Conservation (phyloP, 768 basidiomycete genomes). For the Plicaturopsis crispa region DNA sequence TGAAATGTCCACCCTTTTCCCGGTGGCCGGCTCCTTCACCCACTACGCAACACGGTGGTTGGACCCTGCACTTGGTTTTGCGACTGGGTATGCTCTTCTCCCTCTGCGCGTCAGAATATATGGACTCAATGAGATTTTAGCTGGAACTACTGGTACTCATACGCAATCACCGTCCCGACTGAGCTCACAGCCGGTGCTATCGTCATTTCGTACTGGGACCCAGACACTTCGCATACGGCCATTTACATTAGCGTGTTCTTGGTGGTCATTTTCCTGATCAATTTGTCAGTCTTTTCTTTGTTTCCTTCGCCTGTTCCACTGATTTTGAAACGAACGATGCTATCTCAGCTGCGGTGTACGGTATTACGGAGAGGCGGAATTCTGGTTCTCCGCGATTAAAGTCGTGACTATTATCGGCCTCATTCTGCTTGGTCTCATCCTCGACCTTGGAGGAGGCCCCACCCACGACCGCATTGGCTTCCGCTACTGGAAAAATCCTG, state of each 20-base stretch:
- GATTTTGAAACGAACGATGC: background rate
- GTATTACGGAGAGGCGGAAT: slow-evolving; percentile 48
- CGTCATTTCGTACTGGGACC: slow-evolving; percentile 32
- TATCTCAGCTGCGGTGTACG: slow-evolving; percentile 22
- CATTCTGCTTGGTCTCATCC: slow-evolving; percentile 39
- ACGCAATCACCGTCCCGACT: slow-evolving; percentile 23
- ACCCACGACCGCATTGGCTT: slow-evolving; percentile 35
- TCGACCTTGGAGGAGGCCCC: slow-evolving; percentile 45
- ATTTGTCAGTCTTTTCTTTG: slow-evolving; percentile 21
- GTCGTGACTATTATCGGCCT: slow-evolving; percentile 34
- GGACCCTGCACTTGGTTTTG: slow-evolving; percentile 28
- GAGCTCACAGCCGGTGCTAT: slow-evolving; percentile 31
- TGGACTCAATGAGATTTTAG: slow-evolving; percentile 29
- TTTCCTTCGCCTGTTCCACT: slow-evolving; percentile 12
- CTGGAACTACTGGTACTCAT: slow-evolving; percentile 22
- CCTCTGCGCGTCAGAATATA: slow-evolving; percentile 25
- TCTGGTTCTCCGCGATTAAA: slow-evolving; percentile 42
- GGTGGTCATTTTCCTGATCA: slow-evolving; percentile 27
- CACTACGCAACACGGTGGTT: slow-evolving; percentile 22
- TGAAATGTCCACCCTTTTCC: slow-evolving; percentile 24
- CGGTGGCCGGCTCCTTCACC: slow-evolving; percentile 17
- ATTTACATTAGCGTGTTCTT: slow-evolving; percentile 21
- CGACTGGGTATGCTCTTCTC: slow-evolving; percentile 12
- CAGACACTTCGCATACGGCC: slow-evolving; percentile 17
- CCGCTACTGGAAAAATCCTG: slow-evolving; percentile 34